phyloP scores from a whole-genome alignment of 2,329 filamentous ascomycete species.

The Penicillium fuscoglaucum region DNA sequence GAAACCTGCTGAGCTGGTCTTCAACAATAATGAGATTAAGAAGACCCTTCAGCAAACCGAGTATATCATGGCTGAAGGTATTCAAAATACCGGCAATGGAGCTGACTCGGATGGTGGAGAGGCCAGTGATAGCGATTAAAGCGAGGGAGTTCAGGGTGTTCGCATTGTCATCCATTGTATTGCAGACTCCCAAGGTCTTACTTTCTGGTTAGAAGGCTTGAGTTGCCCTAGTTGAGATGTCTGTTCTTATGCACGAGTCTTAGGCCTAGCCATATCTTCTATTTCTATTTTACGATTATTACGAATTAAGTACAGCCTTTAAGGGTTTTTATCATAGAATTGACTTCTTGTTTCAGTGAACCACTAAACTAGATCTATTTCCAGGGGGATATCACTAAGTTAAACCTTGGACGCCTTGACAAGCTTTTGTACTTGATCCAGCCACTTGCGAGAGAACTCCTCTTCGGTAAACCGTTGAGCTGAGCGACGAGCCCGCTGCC shows the following conservation, averaged over 20 bases:
- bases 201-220: not conserved
- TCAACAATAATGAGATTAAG: constrained; percentile 45
- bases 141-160: not conserved
- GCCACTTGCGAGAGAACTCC: constrained; percentile 79
- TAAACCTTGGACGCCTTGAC: constrained; percentile 47
- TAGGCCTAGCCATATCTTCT: constrained; percentile 18
- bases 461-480: constrained; percentile 84
- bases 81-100: constrained; percentile 36
- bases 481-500: constrained; percentile 72
- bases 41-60: constrained; percentile 46
- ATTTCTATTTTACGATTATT: constrained; percentile 21
- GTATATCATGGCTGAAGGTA: constrained; percentile 49
- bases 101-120: constrained; percentile 41
- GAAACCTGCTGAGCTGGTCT: constrained; percentile 48
- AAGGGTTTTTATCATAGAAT: not conserved
- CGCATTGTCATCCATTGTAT: not conserved
- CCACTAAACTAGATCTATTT: constrained; percentile 6
- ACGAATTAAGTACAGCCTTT: constrained; percentile 15
- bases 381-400: constrained; percentile 6
- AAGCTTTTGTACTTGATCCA: constrained; percentile 70
- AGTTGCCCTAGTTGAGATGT: constrained; percentile 4
- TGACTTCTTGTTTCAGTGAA: not conserved
- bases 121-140: constrained; percentile 45
- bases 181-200: not conserved
- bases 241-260: constrained; percentile 11